phyloP scores from a whole-genome alignment of 2,329 filamentous ascomycete genomes.

The Drechslera avenae region DNA sequence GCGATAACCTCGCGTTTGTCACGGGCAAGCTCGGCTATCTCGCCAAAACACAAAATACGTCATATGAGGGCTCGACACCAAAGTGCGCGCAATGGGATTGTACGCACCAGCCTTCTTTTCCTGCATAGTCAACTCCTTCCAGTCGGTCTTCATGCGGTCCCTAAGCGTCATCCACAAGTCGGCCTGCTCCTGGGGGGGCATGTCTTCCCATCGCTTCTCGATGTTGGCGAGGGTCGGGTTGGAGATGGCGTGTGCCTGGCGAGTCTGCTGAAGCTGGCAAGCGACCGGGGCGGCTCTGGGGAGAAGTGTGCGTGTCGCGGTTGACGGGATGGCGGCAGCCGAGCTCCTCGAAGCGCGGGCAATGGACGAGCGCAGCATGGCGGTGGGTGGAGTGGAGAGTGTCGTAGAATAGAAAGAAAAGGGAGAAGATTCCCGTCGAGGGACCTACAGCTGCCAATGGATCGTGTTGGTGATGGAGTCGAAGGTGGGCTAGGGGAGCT shows the following conservation, averaged over 20 bases:
- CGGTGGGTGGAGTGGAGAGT: constrained; percentile 47
- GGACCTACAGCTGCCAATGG: constrained; percentile 46
- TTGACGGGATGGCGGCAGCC: constrained; percentile 42
- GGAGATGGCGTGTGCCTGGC: constrained; percentile 88
- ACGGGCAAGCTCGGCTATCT: constrained; percentile 27
- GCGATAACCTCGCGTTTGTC: constrained; percentile 18
- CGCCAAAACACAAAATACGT: constrained; percentile 35
- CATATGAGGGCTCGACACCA: constrained; percentile 29
- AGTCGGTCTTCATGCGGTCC: constrained; percentile 98
- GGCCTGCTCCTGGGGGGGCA: constrained; percentile 98
- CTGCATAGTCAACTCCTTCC: constrained; percentile 90
- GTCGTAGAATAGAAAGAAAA: constrained; percentile 41
- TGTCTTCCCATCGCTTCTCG: constrained; percentile 98
- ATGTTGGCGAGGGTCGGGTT: constrained; percentile 98
- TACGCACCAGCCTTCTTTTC: constrained; percentile 99
- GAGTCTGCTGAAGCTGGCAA: constrained; percentile 57
- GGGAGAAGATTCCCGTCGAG: constrained; percentile 43
- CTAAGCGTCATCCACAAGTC: constrained; percentile 98
- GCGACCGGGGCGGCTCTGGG: constrained; percentile 44
- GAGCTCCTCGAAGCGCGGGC: constrained; percentile 47
- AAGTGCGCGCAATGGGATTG: constrained; percentile 17
- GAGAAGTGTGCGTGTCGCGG: constrained; percentile 43
- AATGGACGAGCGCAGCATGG: constrained; percentile 50
- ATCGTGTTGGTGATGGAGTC: constrained; percentile 42
- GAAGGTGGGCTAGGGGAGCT: constrained; percentile 33